Percentiles rank a stretch among this genome's conserved stretches.
Evolutionary conservation across 75 land plant genomes (phyloP).

Genomic region (Pinus albicaulis): DNA sequence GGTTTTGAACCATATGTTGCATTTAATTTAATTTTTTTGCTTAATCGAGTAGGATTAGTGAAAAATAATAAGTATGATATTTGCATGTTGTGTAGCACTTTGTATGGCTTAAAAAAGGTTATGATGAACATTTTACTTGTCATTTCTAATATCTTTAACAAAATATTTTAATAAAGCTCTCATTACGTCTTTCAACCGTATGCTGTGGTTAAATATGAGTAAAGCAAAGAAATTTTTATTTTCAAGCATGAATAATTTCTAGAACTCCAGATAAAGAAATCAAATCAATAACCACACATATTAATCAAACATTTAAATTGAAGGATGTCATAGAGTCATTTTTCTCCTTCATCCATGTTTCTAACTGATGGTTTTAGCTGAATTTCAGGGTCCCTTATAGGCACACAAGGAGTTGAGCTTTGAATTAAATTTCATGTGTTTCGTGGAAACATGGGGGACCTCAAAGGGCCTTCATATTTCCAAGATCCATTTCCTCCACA

Average conservation of each 20-base stretch:
- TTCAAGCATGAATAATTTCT: background rate
- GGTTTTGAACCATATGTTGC: no score
- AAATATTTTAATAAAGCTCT: conserved; percentile 23
- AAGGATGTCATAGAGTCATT: background rate
- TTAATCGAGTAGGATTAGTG: background rate
- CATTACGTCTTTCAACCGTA: conserved; percentile 8
- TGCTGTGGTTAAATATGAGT: background rate
- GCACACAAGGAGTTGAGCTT: no score
- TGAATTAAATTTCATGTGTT: no score
- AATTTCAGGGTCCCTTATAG: no score
- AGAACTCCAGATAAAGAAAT: no score
- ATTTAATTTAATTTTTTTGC: no score
- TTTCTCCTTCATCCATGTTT: no score
- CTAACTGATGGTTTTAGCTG: conserved; percentile 2
- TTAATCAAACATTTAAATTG: background rate
- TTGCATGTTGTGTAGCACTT: conserved; percentile 19
- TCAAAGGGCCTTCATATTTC: no score
- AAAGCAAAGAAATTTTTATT: background rate
- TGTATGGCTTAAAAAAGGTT: conserved; percentile 21
- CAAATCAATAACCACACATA: no score
- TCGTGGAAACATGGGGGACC: no score
- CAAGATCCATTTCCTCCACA: no score
- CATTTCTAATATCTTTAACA: conserved; percentile 21
- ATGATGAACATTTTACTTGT: conserved; percentile 56
- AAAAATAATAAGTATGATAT: background rate